Percentiles rank a stretch among this genome's conserved stretches.
Evolutionary conservation across 1,284 basidiomycete species (phyloP).

Genomic region (Puccinia horiana): DNA sequence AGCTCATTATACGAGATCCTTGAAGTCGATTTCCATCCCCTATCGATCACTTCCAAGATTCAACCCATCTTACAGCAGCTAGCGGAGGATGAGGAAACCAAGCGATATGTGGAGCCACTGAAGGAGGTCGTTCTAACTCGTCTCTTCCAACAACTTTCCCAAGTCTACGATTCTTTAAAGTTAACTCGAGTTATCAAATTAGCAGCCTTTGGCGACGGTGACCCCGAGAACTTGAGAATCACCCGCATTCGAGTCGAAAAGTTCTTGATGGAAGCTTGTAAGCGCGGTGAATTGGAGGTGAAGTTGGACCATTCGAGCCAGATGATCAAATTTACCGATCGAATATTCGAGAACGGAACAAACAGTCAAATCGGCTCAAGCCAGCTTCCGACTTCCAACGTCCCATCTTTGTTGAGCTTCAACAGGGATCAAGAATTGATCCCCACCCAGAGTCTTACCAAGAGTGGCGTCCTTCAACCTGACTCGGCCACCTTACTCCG

Average conservation of each 20-base stretch:
- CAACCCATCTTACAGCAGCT: constrained; percentile 77
- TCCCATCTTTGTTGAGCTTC: constrained; percentile 53
- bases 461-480: constrained; percentile 66
- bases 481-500: constrained; percentile 71
- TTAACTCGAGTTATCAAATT: constrained; percentile 74
- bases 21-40: constrained; percentile 91
- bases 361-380: constrained; percentile 44
- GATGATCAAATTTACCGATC: constrained; percentile 76
- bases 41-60: constrained; percentile 79
- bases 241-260: constrained; percentile 60
- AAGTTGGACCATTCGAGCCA: constrained; percentile 86
- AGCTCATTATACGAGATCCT: constrained; percentile 85
- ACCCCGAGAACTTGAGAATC: constrained; percentile 63
- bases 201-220: constrained; percentile 65
- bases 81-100: constrained; percentile 61
- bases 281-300: constrained; percentile 82
- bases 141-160: constrained; percentile 87
- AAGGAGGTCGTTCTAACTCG: constrained; percentile 89
- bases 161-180: constrained; percentile 89
- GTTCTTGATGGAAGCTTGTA: constrained; percentile 88
- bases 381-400: constrained; percentile 59
- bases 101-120: constrained; percentile 82
- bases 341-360: constrained; percentile 37
- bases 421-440: constrained; percentile 63
- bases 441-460: constrained; percentile 56